These are phyloP conservation scores for Clonostachys byssicola DNA, from an alignment of 2,329 filamentous ascomycete genomes.

Conservation along the genomic window DNA sequence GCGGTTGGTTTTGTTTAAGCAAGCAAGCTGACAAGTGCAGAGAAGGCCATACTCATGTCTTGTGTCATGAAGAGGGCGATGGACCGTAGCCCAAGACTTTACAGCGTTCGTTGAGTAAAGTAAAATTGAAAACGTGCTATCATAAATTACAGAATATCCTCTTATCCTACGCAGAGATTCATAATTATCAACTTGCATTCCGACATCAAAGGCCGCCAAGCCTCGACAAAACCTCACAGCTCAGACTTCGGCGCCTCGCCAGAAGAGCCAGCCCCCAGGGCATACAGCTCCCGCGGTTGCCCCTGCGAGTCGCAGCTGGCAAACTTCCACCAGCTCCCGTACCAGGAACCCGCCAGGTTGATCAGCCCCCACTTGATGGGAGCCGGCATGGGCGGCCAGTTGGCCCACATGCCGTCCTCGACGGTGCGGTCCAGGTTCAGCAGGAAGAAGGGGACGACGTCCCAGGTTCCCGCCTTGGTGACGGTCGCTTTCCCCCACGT, in stretches of 20 bases:
- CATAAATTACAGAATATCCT: too few species aligned
- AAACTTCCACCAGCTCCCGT: constrained; percentile 60
- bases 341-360: constrained; percentile 52
- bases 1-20: too few species aligned
- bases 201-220: too few species aligned
- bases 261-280: constrained; percentile 21
- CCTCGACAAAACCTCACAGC: not conserved
- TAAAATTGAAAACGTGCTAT: too few species aligned
- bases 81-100: too few species aligned
- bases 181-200: too few species aligned
- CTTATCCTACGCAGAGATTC: too few species aligned
- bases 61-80: too few species aligned
- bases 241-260: not conserved
- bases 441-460: constrained; percentile 62
- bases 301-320: constrained; percentile 54
- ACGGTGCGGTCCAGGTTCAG: constrained; percentile 56
- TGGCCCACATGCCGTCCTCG: constrained; percentile 55
- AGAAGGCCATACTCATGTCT: too few species aligned
- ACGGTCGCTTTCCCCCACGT: constrained; percentile 60
- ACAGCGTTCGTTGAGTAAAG: too few species aligned
- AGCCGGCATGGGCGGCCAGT: constrained; percentile 62
- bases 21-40: too few species aligned
- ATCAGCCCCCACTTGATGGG: constrained; percentile 55
- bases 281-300: constrained; percentile 48
- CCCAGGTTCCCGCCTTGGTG: constrained; percentile 53